Conservation (phyloP, 2,329 filamentous ascomycete genomes). For the Aspergillus melleus region DNA sequence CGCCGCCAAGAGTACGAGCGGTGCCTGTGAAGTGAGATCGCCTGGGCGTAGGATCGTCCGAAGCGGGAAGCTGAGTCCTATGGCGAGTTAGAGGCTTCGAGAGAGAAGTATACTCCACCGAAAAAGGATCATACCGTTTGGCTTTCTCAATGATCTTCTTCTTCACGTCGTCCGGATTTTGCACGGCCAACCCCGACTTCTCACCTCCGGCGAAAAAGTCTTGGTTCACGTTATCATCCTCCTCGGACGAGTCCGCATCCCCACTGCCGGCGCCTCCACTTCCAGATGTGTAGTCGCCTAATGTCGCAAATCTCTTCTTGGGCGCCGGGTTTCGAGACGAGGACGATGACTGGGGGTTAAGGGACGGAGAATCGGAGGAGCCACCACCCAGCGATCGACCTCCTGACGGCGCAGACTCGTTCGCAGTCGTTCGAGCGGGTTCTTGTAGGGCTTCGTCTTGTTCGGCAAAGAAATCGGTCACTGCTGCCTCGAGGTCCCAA, state of each 20-base stretch:
- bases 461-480: constrained; percentile 60
- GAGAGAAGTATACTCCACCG: background rate
- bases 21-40: constrained; percentile 57
- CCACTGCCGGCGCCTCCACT: constrained; percentile 29
- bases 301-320: constrained; percentile 50
- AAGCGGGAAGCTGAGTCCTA: constrained; percentile 32
- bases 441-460: constrained; percentile 42
- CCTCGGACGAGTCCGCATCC: constrained; percentile 46
- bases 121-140: constrained; percentile 27
- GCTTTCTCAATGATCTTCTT: constrained; percentile 53
- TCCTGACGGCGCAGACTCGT: constrained; percentile 22
- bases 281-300: constrained; percentile 43
- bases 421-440: constrained; percentile 27
- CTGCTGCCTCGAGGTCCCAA: constrained; percentile 67
- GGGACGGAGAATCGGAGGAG: constrained; percentile 30
- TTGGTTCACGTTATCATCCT: constrained; percentile 54
- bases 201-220: constrained; percentile 67
- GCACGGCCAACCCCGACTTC: constrained; percentile 67
- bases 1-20: constrained; percentile 65
- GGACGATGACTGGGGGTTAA: constrained; percentile 31
- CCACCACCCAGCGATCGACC: constrained; percentile 37
- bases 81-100: background rate
- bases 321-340: constrained; percentile 29
- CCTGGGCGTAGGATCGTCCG: constrained; percentile 46
- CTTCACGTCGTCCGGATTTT: constrained; percentile 61